Base-by-base conservation (phyloP, 345 rosid genomes). In the Balakata baccata region DNA sequence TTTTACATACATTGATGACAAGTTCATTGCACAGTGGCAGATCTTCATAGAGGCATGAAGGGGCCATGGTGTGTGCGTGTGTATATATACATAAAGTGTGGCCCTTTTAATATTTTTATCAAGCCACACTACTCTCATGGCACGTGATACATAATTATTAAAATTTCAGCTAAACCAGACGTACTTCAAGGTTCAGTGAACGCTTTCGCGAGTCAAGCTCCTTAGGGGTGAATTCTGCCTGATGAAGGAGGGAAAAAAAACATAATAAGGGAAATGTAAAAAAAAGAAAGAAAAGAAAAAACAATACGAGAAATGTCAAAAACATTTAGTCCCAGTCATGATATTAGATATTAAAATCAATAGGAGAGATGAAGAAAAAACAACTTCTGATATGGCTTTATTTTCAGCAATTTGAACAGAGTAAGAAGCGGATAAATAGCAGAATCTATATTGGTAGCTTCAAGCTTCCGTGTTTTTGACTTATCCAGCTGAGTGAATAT, bases 391-490 rank as follows among this genome's bases (percentile, higher is more conserved):
- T 81, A 86, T 57, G 91, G 86, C 66, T 80, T 80, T 63, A 86
- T 75, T 7, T 80, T 81, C 68, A 84, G 76, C 74, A 79, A 64
- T 45, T 70, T 77, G 68, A 88, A 88, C 67, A 88, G 82, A 64
- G 76, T 83, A 52, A 80, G 79, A 45, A 85, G 84, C 43, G 91
- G 89, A 69, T 86, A 81, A 75, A 75, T 68, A 5, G 86, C 80
- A 60, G 87, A 78, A 63, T 83, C 78, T 0, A 83, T 52, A 57
- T 77, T 68, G 12, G 85, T 74, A 74, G 80, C 75, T 68, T 85
- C 89, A 22, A 88, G 78, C 66, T 78, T 77, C 88, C 89, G 86
- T 22, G 86, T n/a, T n/a, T n/a, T 76, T 8, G 85, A 87, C 41
- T 72, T 75, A 69, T 73, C 83, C 57, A 68, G 75, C 47, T 80